Conservation (phyloP, 164 flowering plant species). For the Tinospora cordifolia region DNA sequence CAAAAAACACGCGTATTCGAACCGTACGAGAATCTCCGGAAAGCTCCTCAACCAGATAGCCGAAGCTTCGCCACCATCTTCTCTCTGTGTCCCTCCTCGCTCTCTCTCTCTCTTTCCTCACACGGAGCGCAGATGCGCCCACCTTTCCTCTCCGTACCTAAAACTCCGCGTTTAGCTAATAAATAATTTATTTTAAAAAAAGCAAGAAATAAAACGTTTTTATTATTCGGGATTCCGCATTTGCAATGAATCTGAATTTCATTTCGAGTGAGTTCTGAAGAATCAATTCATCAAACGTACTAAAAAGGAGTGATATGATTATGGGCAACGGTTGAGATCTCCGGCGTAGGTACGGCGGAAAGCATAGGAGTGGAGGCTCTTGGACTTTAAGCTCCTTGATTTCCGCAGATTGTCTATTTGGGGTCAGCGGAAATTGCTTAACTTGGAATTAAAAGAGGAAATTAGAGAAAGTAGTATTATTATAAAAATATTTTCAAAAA, state of each 20-base stretch:
- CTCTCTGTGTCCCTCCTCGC: not conserved
- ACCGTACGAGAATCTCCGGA: not conserved
- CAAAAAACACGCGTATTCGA: not conserved
- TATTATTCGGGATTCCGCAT: not conserved
- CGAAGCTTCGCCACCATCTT: not conserved
- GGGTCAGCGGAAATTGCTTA: not conserved
- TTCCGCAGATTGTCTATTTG: slow-evolving; percentile 4
- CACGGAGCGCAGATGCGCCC: not conserved
- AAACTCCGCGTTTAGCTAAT: not conserved
- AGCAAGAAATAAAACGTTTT: not conserved
- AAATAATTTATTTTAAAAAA: not conserved
- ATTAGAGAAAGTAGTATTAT: too few species aligned
- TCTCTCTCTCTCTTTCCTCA: not conserved
- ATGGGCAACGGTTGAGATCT: not conserved
- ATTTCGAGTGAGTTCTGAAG: not conserved
- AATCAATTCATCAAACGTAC: not conserved
- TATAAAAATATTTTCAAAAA: too few species aligned
- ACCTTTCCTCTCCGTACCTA: not conserved
- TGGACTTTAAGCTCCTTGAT: not conserved
- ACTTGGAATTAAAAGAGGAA: too few species aligned
- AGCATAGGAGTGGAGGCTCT: not conserved
- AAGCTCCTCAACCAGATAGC: too few species aligned
- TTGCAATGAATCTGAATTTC: slow-evolving; percentile 6
- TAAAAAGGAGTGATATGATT: too few species aligned
- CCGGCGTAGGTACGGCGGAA: not conserved